phyloP scores from a whole-genome alignment of 495 filamentous ascomycete species.

The Massariosphaeria phaeospora region DNA sequence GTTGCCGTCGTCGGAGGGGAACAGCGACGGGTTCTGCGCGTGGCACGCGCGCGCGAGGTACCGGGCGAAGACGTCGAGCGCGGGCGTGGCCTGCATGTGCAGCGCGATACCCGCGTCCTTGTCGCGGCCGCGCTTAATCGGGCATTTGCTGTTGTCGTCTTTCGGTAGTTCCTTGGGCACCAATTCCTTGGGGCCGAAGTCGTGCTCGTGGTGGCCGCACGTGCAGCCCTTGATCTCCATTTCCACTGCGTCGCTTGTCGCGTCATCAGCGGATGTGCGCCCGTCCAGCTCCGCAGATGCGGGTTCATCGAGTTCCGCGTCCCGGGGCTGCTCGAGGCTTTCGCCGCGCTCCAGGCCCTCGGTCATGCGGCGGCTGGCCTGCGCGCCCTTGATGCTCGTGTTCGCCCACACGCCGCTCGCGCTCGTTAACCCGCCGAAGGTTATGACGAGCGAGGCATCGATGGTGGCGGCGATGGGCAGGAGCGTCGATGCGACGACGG shows the following conservation, averaged over 20 bases:
- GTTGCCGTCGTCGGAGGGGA: slow-evolving; percentile 13
- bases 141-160: no score
- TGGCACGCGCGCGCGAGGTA: slow-evolving; percentile 24
- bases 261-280: no score
- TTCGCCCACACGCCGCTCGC: slow-evolving; percentile 42
- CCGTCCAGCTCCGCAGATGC: background rate
- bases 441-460: slow-evolving; percentile 35
- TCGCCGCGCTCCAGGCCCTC: slow-evolving; percentile 3
- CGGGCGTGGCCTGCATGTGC: slow-evolving; percentile 8
- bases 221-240: slow-evolving; percentile 10
- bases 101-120: slow-evolving; percentile 11
- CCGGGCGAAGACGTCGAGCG: slow-evolving; percentile 14
- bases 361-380: slow-evolving; percentile 27
- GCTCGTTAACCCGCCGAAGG: slow-evolving; percentile 41
- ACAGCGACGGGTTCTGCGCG: slow-evolving; percentile 17
- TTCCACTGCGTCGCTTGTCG: no score
- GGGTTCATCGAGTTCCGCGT: background rate
- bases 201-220: slow-evolving; percentile 22
- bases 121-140: slow-evolving; percentile 2
- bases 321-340: no score
- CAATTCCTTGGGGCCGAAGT: slow-evolving; percentile 7
- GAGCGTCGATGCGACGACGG: slow-evolving; percentile 41
- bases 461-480: slow-evolving; percentile 39
- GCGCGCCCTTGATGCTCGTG: slow-evolving; percentile 39
- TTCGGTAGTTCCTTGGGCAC: background rate